Conservation (phyloP, 2,329 filamentous ascomycete genomes). For the Gaeumannomyces tritici region DNA sequence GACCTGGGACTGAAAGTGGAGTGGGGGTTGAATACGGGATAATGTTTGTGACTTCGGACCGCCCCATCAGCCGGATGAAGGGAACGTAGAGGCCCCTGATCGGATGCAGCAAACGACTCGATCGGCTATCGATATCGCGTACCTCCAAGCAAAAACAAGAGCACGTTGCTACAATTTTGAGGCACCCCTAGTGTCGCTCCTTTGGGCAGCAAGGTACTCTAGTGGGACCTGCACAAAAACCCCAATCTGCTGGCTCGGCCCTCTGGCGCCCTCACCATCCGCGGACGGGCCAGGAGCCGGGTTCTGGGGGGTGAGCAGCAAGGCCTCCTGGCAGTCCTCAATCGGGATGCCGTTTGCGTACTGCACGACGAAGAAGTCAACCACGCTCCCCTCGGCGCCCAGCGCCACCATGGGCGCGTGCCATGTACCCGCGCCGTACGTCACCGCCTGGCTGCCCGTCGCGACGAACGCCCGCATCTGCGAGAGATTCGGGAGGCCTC, state of each 20-base stretch:
- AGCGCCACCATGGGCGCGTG: constrained; percentile 94
- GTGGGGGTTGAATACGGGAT: too few species aligned
- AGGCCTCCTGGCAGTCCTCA: constrained; percentile 85
- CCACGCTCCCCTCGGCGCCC: constrained; percentile 42
- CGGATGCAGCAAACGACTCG: too few species aligned
- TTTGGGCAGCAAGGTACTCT: not conserved
- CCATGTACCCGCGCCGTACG: constrained; percentile 86
- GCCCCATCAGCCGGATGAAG: too few species aligned
- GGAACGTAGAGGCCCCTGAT: too few species aligned
- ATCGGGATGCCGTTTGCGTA: constrained; percentile 71
- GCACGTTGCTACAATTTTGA: not conserved
- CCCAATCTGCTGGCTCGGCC: not conserved
- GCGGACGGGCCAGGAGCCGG: too few species aligned
- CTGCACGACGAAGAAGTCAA: constrained; percentile 87
- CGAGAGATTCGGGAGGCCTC: constrained; percentile 62
- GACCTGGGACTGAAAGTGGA: too few species aligned
- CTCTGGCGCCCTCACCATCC: not conserved
- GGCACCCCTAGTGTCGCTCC: not conserved
- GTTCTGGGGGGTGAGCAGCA: constrained; percentile 13
- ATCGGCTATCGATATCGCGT: too few species aligned
- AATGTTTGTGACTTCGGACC: too few species aligned
- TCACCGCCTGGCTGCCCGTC: constrained; percentile 71
- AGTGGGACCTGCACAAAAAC: not conserved
- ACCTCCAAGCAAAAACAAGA: not conserved
- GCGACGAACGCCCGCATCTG: constrained; percentile 71